Evolutionary conservation across 805 yeast species (phyloP).

Genomic region (Lipomyces chichibuensis): DNA sequence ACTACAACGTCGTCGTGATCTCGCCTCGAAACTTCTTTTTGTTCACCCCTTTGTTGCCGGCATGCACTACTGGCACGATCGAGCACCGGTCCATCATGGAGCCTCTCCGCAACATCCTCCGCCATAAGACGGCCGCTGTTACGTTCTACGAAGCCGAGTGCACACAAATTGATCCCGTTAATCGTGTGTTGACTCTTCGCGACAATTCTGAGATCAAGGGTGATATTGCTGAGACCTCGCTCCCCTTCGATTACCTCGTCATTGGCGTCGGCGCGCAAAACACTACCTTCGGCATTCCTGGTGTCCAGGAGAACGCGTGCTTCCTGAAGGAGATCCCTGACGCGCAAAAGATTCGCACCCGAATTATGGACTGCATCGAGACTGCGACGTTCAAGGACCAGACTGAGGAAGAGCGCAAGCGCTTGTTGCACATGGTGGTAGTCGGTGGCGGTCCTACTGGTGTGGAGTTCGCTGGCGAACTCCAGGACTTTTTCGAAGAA

Average conservation of each 20-base stretch:
- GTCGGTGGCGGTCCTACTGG: conserved; percentile 99
- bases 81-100: conserved; percentile 89
- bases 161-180: conserved; percentile 72
- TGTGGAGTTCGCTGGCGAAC: conserved; percentile 95
- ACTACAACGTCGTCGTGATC: conserved; percentile 85
- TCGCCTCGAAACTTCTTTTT: conserved; percentile 92
- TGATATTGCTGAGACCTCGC: conserved; percentile 49
- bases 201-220: conserved; percentile 41
- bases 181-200: conserved; percentile 61
- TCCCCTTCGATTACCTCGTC: conserved; percentile 80
- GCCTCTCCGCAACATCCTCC: conserved; percentile 85
- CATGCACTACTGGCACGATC: conserved; percentile 89
- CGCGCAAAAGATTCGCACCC: conserved; percentile 78
- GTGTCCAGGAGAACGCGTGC: conserved; percentile 81
- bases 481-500: conserved; percentile 91
- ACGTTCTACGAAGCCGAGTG: conserved; percentile 93
- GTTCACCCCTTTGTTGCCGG: conserved; percentile 94
- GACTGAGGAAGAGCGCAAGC: conserved; percentile 76
- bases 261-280: conserved; percentile 95
- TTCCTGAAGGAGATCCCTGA: conserved; percentile 90
- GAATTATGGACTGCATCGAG: conserved; percentile 85
- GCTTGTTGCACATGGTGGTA: conserved; percentile 84
- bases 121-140: conserved; percentile 70
- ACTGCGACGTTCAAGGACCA: conserved; percentile 80
- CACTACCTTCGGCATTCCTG: conserved; percentile 92